Evolutionary conservation across 2,329 filamentous ascomycete genomes (phyloP).

Genomic region (Cladophialophora psammophila): DNA sequence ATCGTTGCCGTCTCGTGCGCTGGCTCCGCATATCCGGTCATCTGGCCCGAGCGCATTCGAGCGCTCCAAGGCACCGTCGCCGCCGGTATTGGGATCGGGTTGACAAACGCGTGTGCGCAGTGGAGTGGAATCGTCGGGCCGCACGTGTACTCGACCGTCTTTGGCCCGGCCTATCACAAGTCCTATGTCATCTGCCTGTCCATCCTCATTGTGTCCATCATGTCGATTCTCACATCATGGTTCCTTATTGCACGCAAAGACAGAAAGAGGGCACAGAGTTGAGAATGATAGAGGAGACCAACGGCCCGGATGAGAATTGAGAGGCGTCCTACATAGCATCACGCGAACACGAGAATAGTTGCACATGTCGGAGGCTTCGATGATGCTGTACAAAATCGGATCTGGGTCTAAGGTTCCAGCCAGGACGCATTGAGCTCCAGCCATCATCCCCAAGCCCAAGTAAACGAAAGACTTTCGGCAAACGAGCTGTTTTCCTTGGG

Average conservation of each 20-base stretch:
- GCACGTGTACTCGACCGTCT: conserved; percentile 51
- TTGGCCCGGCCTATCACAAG: conserved; percentile 51
- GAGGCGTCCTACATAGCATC: not conserved
- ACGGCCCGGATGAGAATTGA: not conserved
- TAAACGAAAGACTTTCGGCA: no score
- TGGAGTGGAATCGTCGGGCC: conserved; percentile 53
- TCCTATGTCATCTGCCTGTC: conserved; percentile 48
- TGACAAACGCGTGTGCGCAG: conserved; percentile 55
- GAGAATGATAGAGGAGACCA: not conserved
- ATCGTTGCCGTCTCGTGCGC: conserved; percentile 44
- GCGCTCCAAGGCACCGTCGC: conserved; percentile 52
- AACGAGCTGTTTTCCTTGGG: no score
- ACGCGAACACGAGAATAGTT: no score
- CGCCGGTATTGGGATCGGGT: conserved; percentile 52
- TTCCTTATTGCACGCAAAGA: conserved; percentile 18
- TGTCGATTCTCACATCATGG: conserved; percentile 38
- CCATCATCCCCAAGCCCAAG: no score
- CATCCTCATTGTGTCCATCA: conserved; percentile 44
- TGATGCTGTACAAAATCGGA: no score
- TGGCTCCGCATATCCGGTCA: conserved; percentile 53
- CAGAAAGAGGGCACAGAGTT: conserved; percentile 1
- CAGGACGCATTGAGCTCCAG: no score
- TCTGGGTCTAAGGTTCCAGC: no score
- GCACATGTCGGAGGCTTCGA: no score
- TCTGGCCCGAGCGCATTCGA: conserved; percentile 55